Base-by-base conservation (phyloP, 768 basidiomycete genomes). In the Sarcodon sp. region DNA sequence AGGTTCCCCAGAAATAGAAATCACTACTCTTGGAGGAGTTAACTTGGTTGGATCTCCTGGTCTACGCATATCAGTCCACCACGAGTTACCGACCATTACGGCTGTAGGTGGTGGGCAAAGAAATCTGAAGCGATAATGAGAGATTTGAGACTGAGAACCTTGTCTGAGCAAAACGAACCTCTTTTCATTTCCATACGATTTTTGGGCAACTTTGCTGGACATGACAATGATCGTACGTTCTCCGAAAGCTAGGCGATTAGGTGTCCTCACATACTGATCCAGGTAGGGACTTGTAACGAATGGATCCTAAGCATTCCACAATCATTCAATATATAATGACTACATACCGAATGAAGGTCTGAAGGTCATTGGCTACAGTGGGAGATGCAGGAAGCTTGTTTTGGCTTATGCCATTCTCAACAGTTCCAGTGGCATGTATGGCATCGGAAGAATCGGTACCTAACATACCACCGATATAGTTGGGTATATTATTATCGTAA, bases 141-240 rank as follows among this genome's bases (percentile, higher is more conserved):
- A 35, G 46, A 21, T 49, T 35, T 39, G 44, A 44, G 41, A 48
- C 39, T 35, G 31, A 37, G 10, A 32, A 46, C 18, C 13, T 47
- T 33, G 15, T 38, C 33, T n/a, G 47, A 35, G 27, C 13, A 46
- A 27, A 11, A 54, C 71, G 43, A 51, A 86, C 85, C 93, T 76
- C 64, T 96, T 96, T 64, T 97, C 93, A 13, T 85, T 91, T 35
- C 92, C 93, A 61, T 97, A 98, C 7, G 88, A 91, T 61, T 97
- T 94, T 70, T 98, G 94, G 3, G 90, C 94, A 32, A 97, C 92
- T 59, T 87, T 91, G 61, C 87, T 90, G n/a, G 90, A 93, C 87
- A 96, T 92, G 57, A 98, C 86, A 51, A 97, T 86, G 51, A 98
- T 79, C 4, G 91, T 90, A 44, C 91, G 80, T 63, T 97, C 94